phyloP scores from a whole-genome alignment of 108 stramenopile species.

The Fragilaria crotonensis region DNA sequence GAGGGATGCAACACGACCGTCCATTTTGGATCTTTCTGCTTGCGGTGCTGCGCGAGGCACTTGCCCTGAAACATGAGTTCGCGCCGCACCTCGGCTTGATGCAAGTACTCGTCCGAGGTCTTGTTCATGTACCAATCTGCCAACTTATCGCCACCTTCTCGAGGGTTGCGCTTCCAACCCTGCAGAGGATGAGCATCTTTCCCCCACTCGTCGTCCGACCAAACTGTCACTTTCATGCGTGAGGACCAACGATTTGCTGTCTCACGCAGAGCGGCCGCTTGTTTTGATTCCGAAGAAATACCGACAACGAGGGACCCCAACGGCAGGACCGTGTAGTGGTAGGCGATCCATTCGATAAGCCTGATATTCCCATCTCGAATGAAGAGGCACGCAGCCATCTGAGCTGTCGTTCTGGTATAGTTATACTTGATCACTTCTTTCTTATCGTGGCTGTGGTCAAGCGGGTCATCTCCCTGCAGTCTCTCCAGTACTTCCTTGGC shows the following conservation, averaged over 20 bases:
- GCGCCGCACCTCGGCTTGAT: not conserved
- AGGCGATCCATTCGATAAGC: conserved; percentile 49
- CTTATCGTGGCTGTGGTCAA: not conserved
- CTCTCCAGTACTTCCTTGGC: not conserved
- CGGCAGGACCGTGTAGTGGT: conserved; percentile 33
- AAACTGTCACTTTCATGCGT: not conserved
- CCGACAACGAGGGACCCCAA: conserved; percentile 37
- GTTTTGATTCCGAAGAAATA: not conserved
- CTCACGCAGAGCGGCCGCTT: not conserved
- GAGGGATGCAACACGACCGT: not conserved
- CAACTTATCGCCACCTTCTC: not conserved
- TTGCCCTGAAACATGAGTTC: not conserved
- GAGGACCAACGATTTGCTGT: not conserved
- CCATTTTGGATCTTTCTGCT: not conserved
- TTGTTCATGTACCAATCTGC: not conserved
- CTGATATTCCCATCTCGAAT: conserved; percentile 36
- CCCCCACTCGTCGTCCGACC: not conserved
- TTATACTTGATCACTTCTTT: not conserved
- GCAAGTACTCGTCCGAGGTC: not conserved
- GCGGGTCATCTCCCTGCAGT: not conserved
- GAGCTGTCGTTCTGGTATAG: not conserved
- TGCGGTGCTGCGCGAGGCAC: not conserved
- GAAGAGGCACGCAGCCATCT: conserved; percentile 29
- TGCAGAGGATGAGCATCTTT: not conserved
- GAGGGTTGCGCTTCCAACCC: not conserved